Conservation (phyloP, 257 asterid genomes). For the Solanum pimpinellifolium region DNA sequence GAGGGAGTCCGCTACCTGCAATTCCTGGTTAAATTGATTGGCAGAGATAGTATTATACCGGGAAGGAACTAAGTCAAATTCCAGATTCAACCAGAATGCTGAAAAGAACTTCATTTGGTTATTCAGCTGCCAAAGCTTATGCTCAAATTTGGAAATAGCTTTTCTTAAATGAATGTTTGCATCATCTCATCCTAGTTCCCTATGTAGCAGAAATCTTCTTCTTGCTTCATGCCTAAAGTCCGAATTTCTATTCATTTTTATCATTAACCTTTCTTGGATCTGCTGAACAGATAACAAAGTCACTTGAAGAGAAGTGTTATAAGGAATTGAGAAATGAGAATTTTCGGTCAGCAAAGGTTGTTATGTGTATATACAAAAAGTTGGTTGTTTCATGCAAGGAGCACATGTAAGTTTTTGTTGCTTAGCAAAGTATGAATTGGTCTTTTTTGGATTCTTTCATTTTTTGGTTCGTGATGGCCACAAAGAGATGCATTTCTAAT, state of each 20-base stretch:
- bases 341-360: slow-evolving; percentile 58
- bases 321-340: slow-evolving; percentile 82
- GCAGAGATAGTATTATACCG: not conserved
- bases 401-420: slow-evolving; percentile 56
- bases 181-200: not conserved
- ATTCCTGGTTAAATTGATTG: not conserved
- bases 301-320: slow-evolving; percentile 93
- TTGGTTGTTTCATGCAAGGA: slow-evolving; percentile 79
- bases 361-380: slow-evolving; percentile 77
- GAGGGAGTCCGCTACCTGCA: not conserved
- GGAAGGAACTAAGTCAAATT: not conserved
- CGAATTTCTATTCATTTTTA: not conserved
- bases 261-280: slow-evolving; percentile 5
- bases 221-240: not conserved
- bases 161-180: not conserved
- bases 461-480: not conserved
- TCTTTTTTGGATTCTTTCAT: not conserved
- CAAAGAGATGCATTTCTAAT: not conserved
- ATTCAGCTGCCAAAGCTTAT: not conserved
- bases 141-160: not conserved
- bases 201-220: not conserved
- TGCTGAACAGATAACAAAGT: slow-evolving; percentile 56
- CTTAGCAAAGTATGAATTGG: not conserved
- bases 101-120: not conserved
- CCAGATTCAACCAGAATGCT: not conserved